Evolutionary conservation across 768 basidiomycete genomes (phyloP).

Genomic region (Gelatoporia subvermispora): DNA sequence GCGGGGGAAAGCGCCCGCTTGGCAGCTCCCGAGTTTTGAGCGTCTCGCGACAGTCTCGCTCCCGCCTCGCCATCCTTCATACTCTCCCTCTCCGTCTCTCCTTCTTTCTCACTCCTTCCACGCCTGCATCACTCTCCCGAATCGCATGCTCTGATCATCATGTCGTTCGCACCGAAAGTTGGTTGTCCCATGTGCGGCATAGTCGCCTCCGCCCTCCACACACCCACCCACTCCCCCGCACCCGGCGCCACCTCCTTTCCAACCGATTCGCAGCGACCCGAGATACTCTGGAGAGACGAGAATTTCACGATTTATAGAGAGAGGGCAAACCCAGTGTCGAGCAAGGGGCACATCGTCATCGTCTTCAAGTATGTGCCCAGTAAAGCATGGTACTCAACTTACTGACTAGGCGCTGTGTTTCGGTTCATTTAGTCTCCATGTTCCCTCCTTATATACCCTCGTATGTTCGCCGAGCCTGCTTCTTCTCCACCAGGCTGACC

Average conservation of each 20-base stretch:
- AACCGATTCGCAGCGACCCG: slow-evolving; percentile 40
- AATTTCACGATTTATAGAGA: slow-evolving; percentile 75
- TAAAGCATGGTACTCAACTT: slow-evolving; percentile 6
- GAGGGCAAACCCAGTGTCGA: slow-evolving; percentile 65
- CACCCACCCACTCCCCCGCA: slow-evolving; percentile 29
- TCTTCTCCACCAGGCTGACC: background rate
- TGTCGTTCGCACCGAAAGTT: slow-evolving; percentile 56
- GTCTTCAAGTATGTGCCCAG: slow-evolving; percentile 65
- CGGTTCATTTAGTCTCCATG: slow-evolving; percentile 62
- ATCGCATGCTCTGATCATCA: slow-evolving; percentile 12
- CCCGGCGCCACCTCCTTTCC: slow-evolving; percentile 45
- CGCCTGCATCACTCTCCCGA: background rate
- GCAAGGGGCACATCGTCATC: slow-evolving; percentile 64
- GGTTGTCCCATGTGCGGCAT: slow-evolving; percentile 80
- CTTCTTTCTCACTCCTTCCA: background rate
- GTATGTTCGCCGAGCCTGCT: slow-evolving; percentile 20
- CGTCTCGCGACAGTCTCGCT: background rate
- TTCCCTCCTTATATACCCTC: slow-evolving; percentile 71
- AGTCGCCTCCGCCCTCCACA: slow-evolving; percentile 48
- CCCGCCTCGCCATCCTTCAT: background rate
- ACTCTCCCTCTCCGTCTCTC: background rate
- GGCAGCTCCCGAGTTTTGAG: background rate
- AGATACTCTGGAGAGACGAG: slow-evolving; percentile 71
- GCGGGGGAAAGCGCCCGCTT: background rate
- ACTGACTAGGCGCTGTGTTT: slow-evolving; percentile 4